Base-by-base conservation (phyloP, 108 stramenopile genomes). In the Asterionellopsis glacialis region DNA sequence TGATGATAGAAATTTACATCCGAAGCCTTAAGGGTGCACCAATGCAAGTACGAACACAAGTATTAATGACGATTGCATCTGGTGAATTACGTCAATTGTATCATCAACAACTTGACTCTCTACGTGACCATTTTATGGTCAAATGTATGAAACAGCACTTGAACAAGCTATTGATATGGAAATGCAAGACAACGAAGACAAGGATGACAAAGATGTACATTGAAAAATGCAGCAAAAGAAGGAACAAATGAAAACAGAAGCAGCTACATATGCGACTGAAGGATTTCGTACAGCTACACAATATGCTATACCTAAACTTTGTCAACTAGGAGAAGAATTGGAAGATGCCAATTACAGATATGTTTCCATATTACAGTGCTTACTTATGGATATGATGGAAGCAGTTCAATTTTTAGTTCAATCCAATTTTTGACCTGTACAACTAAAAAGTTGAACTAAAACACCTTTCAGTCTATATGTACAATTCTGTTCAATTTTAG, bases 321-420 rank as follows among this genome's bases (percentile, higher is more conserved):
- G 65, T 60, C 73, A 56, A 54, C 9, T 51, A 48, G 43, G 55
- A 57, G 10, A 59, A 59, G 62, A 70, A 50, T 64, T 62, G 55
- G 45, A 59, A 43, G 41, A 58, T 41, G 44, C n/a, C 25, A 39
- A 63, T 39, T 88, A 81, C 43, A 63, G 73, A 49, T 84, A 70
- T 55, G 40, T 63, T 0, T 45, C 51, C 25, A 61, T 70, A 15
- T 58, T 86, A 25, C 51, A 73, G 18, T 87, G 87, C 14, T 69
- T 93, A 63, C 42, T 93, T 10, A 58, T 72, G 27, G 91, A 93
- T 55, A 87, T 93, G 85, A 64, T 79, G 45, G 81, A 84, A 44
- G 68, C 76, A 39, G n/a, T n/a, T n/a, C n/a, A n/a, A n/a, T n/a
- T n/a, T n/a, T n/a, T n/a, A n/a, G n/a, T n/a, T n/a, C n/a, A n/a